Base-by-base conservation (phyloP, 345 rosid species). In the Populus davidiana region DNA sequence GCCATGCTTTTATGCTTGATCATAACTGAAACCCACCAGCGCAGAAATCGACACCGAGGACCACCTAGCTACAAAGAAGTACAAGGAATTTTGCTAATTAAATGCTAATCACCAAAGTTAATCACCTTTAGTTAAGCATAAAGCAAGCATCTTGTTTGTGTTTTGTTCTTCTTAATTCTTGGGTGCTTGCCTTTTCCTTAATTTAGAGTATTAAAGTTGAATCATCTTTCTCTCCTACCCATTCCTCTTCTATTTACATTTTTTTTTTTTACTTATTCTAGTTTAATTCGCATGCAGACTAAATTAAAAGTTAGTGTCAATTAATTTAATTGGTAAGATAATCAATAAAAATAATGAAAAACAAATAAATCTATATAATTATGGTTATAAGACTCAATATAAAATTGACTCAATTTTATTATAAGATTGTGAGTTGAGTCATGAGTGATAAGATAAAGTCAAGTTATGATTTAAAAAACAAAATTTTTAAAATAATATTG, bases 391-490 rank as follows among this genome's bases (percentile, higher is more conserved):
- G 0, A 41, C 44, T 41, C 1, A 9, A 41, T 0, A 41, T 41
- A 9, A 0, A 41, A 0, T 41, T 41, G 3, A 9, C 2, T 0
- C 44, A 6, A 36, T 36, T 5, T 33, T 0, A 33, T 33, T 33
- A 0, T 33, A 0, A 1, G 39, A 0, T 5, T 1, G 0, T 1
- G 39, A 36, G 8, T 33, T 33, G 1, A 27, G 27, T 27, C 27
- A 0, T 27, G 1, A 27, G 1, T 27, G 1, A 27, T 27, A 1
- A 27, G 27, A 27, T 27, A 27, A 0, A 27, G 1, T 25, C 25
- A 25, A 25, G 25, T 25, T 25, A 25, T 27, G 5, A 3, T 33
- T 33, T 33, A 33, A 33, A 3, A 31, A 31, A 27, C 1, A 27
- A 25, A 25, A 27, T 27, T 27, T 27, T 27, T 27, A 1, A 27